Evolutionary conservation across 257 asterid species (phyloP).

Genomic region (Solanum phureja): DNA sequence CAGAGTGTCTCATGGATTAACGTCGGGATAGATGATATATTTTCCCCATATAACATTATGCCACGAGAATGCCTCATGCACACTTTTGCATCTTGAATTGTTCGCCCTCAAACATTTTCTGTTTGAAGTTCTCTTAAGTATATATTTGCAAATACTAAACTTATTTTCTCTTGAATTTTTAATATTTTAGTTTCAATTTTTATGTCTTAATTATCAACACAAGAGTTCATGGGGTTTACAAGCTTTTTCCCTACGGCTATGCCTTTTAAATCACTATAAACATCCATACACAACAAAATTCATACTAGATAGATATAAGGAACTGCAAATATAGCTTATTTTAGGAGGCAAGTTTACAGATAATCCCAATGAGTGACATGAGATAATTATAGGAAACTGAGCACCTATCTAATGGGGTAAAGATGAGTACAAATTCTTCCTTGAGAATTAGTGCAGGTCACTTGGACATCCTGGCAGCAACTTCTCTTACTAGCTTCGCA

Average conservation of each 20-base stretch:
- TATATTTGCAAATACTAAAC: neutral
- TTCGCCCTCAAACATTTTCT: neutral
- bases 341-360: neutral
- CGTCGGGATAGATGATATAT: neutral
- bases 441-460: conserved; percentile 8
- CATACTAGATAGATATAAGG: neutral
- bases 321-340: neutral
- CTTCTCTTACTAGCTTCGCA: conserved; percentile 83
- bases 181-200: neutral
- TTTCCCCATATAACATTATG: neutral
- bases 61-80: neutral
- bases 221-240: neutral
- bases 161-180: neutral
- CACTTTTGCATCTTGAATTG: neutral
- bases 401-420: neutral
- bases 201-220: neutral
- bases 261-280: neutral
- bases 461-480: conserved; percentile 85
- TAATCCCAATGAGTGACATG: neutral
- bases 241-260: neutral
- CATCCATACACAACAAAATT: neutral
- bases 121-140: neutral
- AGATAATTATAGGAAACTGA: neutral
- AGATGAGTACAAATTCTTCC: neutral
- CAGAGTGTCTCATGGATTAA: neutral